phyloP scores from a whole-genome alignment of 768 basidiomycete genomes.

The Ramaria sp. region DNA sequence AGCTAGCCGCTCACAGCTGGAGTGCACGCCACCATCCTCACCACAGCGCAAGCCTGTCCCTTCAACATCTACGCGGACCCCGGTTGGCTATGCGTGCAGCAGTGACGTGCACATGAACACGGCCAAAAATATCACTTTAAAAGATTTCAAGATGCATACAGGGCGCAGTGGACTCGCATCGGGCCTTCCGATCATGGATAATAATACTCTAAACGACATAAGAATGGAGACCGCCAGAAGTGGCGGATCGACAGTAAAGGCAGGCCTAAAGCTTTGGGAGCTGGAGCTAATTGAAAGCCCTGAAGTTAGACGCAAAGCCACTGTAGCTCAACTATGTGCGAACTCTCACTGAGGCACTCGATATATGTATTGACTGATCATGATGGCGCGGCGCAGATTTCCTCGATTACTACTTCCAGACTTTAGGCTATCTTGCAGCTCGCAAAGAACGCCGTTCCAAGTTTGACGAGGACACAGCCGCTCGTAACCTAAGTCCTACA shows the following conservation, averaged over 20 bases:
- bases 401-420: slow-evolving; percentile 97
- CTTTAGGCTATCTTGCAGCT: slow-evolving; percentile 76
- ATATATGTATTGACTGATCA: neutral
- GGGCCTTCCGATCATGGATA: slow-evolving; percentile 22
- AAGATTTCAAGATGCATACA: slow-evolving; percentile 54
- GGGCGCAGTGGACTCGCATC: slow-evolving; percentile 30
- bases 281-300: slow-evolving; percentile 69
- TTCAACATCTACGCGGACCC: neutral
- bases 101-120: slow-evolving; percentile 72
- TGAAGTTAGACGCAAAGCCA: slow-evolving; percentile 91
- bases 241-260: slow-evolving; percentile 39
- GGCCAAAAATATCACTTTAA: slow-evolving; percentile 42
- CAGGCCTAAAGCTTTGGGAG: slow-evolving; percentile 69
- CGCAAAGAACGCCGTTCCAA: slow-evolving; percentile 75
- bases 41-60: neutral
- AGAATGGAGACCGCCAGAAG: slow-evolving; percentile 57
- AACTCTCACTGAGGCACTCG: neutral
- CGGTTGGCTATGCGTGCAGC: slow-evolving; percentile 1
- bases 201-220: slow-evolving; percentile 35
- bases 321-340: slow-evolving; percentile 93
- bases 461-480: slow-evolving; percentile 74
- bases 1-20: neutral
- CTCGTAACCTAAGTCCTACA: slow-evolving; percentile 41
- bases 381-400: slow-evolving; percentile 49
- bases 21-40: slow-evolving; percentile 1